Percentiles rank a stretch among this genome's conserved stretches.
Evolutionary conservation across 129 eudicot genomes (phyloP).

Genomic region (Artemisia tridentata): DNA sequence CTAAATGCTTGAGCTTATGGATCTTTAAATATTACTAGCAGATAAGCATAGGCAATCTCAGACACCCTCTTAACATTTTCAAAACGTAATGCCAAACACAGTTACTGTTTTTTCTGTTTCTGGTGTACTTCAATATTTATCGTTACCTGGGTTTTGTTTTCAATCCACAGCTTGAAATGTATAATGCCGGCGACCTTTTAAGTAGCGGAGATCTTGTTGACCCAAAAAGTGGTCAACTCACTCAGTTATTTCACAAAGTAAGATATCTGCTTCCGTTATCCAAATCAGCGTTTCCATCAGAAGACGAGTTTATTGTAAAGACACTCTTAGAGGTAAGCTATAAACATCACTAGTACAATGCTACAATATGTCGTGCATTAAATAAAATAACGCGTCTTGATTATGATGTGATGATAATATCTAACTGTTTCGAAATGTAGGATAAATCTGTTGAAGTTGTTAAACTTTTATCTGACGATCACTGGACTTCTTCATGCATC

Average conservation of each 20-base stretch:
- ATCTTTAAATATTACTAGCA: too few species aligned
- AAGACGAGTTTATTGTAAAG: slow-evolving; percentile 49
- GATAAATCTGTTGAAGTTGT: slow-evolving; percentile 57
- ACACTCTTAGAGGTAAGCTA: slow-evolving; percentile 47
- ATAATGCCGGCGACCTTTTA: slow-evolving; percentile 57
- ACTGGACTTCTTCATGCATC: slow-evolving; percentile 80
- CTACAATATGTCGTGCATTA: slow-evolving; percentile 7
- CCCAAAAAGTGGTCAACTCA: slow-evolving; percentile 50
- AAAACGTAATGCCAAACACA: neutral
- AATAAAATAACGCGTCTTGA: neutral
- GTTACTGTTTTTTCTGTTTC: neutral
- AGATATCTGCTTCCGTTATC: slow-evolving; percentile 34
- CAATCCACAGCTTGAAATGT: slow-evolving; percentile 68
- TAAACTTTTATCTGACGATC: slow-evolving; percentile 48
- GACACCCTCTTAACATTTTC: neutral
- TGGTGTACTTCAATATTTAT: neutral
- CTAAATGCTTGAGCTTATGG: too few species aligned
- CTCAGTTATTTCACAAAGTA: slow-evolving; percentile 47
- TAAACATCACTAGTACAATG: neutral
- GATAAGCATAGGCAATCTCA: too few species aligned
- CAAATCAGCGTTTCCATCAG: slow-evolving; percentile 30
- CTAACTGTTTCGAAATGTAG: slow-evolving; percentile 22
- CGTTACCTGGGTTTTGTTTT: neutral
- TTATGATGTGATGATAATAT: slow-evolving; percentile 4
- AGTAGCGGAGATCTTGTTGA: slow-evolving; percentile 35